Percentiles rank a stretch among this genome's conserved stretches.
These are phyloP conservation scores for Macroventuria anomochaeta DNA, from an alignment of 2,329 filamentous ascomycete genomes.

Conservation along the genomic window DNA sequence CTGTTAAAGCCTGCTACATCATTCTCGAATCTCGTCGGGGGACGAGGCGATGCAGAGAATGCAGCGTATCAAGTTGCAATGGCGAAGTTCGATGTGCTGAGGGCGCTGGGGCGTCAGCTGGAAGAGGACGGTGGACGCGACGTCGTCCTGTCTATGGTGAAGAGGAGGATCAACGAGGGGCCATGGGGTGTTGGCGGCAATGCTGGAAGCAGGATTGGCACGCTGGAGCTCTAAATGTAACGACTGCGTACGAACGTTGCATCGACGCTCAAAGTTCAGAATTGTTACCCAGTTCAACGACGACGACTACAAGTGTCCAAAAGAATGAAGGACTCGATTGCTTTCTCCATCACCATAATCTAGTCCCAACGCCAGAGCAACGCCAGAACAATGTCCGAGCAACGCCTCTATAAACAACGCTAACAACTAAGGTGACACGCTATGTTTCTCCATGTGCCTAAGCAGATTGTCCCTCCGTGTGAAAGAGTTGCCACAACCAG, in stretches of 20 bases:
- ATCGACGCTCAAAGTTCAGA: no score
- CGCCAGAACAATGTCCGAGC: no score
- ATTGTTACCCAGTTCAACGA: no score
- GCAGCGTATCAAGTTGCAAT: conserved; percentile 64
- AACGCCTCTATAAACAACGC: no score
- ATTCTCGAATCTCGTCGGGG: conserved; percentile 65
- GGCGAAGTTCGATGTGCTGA: conserved; percentile 64
- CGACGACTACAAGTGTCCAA: no score
- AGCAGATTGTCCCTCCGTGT: neutral
- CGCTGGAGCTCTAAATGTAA: conserved; percentile 54
- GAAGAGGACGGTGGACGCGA: conserved; percentile 46
- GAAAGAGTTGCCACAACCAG: neutral
- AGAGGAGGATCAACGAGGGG: conserved; percentile 52
- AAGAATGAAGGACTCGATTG: no score
- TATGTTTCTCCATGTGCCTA: neutral
- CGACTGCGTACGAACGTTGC: no score
- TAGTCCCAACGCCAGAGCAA: no score
- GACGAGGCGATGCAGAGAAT: conserved; percentile 63
- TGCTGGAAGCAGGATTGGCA: conserved; percentile 55
- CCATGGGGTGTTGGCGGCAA: conserved; percentile 51
- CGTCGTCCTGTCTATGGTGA: conserved; percentile 52
- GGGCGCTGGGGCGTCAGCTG: conserved; percentile 56
- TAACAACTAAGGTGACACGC: no score
- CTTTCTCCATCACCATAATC: no score
- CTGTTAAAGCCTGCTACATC: conserved; percentile 63